phyloP scores from a whole-genome alignment of 805 yeast genomes.

The Kazachstania taianensis region DNA sequence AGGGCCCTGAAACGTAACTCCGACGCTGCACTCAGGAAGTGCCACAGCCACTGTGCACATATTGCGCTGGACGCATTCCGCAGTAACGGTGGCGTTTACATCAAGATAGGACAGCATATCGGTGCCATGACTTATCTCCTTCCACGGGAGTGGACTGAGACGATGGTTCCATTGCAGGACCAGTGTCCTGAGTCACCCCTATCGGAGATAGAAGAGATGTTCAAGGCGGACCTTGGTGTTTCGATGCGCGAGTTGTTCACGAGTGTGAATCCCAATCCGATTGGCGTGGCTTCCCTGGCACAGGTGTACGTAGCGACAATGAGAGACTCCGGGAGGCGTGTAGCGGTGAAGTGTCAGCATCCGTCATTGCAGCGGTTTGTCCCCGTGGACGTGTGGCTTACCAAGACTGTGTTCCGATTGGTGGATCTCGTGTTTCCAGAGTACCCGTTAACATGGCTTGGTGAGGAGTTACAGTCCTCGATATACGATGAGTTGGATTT shows the following conservation, averaged over 20 bases:
- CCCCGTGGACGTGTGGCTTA: slow-evolving; percentile 77
- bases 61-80: slow-evolving; percentile 74
- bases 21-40: slow-evolving; percentile 50
- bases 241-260: slow-evolving; percentile 52
- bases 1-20: slow-evolving; percentile 40
- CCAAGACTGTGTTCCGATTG: slow-evolving; percentile 61
- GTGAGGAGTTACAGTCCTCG: slow-evolving; percentile 80
- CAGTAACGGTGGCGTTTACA: slow-evolving; percentile 83
- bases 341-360: slow-evolving; percentile 92
- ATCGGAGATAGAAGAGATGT: slow-evolving; percentile 59
- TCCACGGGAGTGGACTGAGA: slow-evolving; percentile 89
- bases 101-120: slow-evolving; percentile 90
- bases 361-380: slow-evolving; percentile 81
- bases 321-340: slow-evolving; percentile 49
- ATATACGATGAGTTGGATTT: slow-evolving; percentile 89
- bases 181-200: slow-evolving; percentile 73
- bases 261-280: slow-evolving; percentile 60
- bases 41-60: slow-evolving; percentile 69
- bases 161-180: slow-evolving; percentile 90
- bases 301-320: slow-evolving; percentile 82
- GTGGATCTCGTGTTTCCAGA: slow-evolving; percentile 82
- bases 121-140: slow-evolving; percentile 84
- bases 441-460: slow-evolving; percentile 89
- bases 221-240: slow-evolving; percentile 54
- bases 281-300: slow-evolving; percentile 93